Evolutionary conservation across 225 moss, liverwort and hornwort species (phyloP).

Genomic region (Thuidium tamariscinum): DNA sequence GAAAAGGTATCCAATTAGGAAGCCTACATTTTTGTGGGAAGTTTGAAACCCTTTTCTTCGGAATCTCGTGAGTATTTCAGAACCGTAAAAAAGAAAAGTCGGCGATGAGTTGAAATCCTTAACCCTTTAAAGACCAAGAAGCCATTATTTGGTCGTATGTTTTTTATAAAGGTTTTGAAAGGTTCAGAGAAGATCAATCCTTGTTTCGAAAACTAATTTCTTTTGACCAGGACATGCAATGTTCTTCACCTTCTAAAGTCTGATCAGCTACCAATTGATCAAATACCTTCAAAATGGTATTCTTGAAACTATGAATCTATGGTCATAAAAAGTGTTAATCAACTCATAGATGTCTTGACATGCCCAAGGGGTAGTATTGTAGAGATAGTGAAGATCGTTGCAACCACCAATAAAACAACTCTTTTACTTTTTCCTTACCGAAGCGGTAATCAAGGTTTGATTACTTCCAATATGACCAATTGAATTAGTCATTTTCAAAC

Average conservation of each 20-base stretch:
- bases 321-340: no score
- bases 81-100: neutral
- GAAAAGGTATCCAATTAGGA: neutral
- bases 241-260: no score
- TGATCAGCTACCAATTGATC: no score
- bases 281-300: no score
- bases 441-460: neutral
- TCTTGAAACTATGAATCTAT: no score
- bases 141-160: no score
- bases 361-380: neutral
- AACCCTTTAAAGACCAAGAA: no score
- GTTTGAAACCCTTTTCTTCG: neutral
- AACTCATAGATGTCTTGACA: neutral
- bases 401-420: neutral
- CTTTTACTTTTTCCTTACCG: neutral
- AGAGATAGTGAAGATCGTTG: neutral
- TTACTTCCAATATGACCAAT: neutral
- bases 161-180: no score
- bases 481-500: neutral
- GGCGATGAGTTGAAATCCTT: neutral
- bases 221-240: no score
- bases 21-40: neutral
- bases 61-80: neutral
- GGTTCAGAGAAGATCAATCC: no score
- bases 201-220: no score